Base-by-base conservation (phyloP, 176 grass and related monocot species). In the Poa pratensis region DNA sequence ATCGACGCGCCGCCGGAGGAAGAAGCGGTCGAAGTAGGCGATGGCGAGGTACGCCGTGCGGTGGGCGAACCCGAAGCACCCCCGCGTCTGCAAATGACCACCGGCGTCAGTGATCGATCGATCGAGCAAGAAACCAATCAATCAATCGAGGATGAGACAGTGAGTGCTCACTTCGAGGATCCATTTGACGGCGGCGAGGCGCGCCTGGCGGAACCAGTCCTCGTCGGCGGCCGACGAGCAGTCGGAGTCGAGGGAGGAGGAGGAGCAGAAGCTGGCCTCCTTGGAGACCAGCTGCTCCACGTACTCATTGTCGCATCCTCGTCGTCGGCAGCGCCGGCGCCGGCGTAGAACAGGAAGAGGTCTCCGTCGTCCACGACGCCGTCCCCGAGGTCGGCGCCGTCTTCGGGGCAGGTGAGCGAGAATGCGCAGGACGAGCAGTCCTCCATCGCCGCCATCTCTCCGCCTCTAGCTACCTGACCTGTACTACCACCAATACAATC, bases 21-120 rank as follows among this genome's bases (percentile, higher is more conserved):
- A 92, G 90, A 96, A 98, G 72, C 89, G 88, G 84, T 98, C 96
- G 69, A 98, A 95, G 86, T 92, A 98, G 75, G 89, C 71, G 42
- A 96, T 84, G 5, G 96, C 96, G 37, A 95, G 84, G 81, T 94
- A 98, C 23, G 96, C 92, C 75, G 96, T 98, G 52, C 89, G 87
- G 85, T 87, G 92, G 63, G 84, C 58, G 91, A 98, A 90, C 9
- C 91, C 89, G 64, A 98, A 96, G 86, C 50, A 92, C 15, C 76
- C 84, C 30, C 89, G 86, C 72, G 86, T 89, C 93, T 96, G 89
- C 80, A 87, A 81, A 83, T 53, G 39, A 5, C 42, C 81, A 76
- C 63, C 57, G 71, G 54, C 69, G 75, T 79, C 9, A 82, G 55
- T 75, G 70, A 46, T 49, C 43, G 43, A 64, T 75, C 43, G 27